These are phyloP conservation scores for Hemileccinum impolitum DNA, from an alignment of 768 basidiomycete species.

Conservation along the genomic window DNA sequence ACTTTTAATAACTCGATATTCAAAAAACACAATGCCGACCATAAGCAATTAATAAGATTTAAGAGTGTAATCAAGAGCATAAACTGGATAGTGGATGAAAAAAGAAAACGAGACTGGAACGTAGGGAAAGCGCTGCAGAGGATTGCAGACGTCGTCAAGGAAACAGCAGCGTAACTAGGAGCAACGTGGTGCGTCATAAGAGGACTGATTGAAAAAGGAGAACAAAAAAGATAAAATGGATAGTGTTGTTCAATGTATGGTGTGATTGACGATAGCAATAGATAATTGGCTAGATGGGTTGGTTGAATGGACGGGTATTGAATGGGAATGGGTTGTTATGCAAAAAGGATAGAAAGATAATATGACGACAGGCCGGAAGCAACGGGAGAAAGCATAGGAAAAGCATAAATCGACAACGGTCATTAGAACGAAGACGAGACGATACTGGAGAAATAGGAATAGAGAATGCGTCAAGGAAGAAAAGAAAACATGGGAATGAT, in stretches of 20 bases:
- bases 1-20: too few species aligned
- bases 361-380: constrained; percentile 25
- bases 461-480: neutral
- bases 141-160: constrained; percentile 11
- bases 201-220: constrained; percentile 12
- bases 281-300: constrained; percentile 29
- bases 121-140: constrained; percentile 11
- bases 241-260: constrained; percentile 12
- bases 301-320: constrained; percentile 16
- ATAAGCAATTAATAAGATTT: constrained; percentile 18
- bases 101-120: constrained; percentile 8
- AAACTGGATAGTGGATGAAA: neutral
- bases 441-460: neutral
- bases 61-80: constrained; percentile 3
- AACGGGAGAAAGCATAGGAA: constrained; percentile 13
- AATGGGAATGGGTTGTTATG: constrained; percentile 7
- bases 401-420: constrained; percentile 5
- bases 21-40: constrained; percentile 1
- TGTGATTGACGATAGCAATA: constrained; percentile 31
- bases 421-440: constrained; percentile 17
- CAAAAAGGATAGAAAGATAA: constrained; percentile 13
- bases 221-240: neutral
- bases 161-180: constrained; percentile 14
- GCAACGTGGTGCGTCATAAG: constrained; percentile 11
- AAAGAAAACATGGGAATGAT: constrained; percentile 6